A percentile compares a stretch with the other conserved stretches of the same genome.
Conservation (phyloP, 2,329 filamentous ascomycete genomes). For the Emergomyces africanus region DNA sequence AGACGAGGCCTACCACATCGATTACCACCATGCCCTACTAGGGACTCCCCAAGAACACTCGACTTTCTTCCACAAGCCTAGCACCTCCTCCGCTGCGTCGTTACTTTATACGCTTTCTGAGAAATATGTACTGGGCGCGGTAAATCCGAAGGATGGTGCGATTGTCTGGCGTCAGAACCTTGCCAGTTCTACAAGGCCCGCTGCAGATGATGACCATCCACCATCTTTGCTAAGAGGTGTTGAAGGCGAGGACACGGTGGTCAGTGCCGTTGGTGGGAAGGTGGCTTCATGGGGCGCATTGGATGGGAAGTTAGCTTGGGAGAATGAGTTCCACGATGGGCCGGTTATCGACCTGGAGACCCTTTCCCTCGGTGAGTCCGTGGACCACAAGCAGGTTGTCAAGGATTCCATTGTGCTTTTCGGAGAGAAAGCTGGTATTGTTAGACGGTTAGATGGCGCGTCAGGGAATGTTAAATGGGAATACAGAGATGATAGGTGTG, state of each 20-base stretch:
- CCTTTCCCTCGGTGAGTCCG: conserved; percentile 52
- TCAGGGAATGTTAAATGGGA: conserved; percentile 71
- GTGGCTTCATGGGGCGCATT: conserved; percentile 75
- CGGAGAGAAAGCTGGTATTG: conserved; percentile 39
- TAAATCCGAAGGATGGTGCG: conserved; percentile 75
- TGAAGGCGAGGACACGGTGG: conserved; percentile 65
- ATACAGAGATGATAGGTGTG: conserved; percentile 49
- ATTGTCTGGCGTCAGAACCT: conserved; percentile 78
- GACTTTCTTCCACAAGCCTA: conserved; percentile 89
- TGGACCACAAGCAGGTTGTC: conserved; percentile 28
- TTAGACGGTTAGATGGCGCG: conserved; percentile 60
- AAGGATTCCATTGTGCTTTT: conserved; percentile 58
- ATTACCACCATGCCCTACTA: conserved; percentile 85
- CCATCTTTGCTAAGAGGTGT: conserved; percentile 46
- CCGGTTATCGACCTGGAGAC: conserved; percentile 49
- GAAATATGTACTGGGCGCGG: conserved; percentile 66
- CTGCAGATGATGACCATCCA: conserved; percentile 20
- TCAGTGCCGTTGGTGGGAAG: conserved; percentile 56
- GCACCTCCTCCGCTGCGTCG: conserved; percentile 68
- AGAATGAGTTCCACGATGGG: conserved; percentile 43
- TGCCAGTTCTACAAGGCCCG: conserved; percentile 28
- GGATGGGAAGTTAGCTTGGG: conserved; percentile 70
- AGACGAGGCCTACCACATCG: conserved; percentile 83
- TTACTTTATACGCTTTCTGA: conserved; percentile 87
- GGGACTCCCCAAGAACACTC: conserved; percentile 69